Conservation (phyloP, 1,284 basidiomycete species). For the Puccinia horiana region DNA sequence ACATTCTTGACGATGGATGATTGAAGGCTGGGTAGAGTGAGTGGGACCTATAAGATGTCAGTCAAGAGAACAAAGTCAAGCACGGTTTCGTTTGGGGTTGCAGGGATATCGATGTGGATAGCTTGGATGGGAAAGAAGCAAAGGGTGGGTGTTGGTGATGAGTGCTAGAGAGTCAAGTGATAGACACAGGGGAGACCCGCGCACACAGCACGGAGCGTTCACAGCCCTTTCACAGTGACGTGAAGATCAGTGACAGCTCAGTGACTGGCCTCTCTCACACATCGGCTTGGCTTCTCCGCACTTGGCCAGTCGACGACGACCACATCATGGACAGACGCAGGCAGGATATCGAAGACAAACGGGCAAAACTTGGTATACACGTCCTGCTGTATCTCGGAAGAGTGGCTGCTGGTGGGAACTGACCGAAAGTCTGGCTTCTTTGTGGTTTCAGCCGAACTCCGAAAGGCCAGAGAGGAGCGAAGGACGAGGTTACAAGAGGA, state of each 20-base stretch:
- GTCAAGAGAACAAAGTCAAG: neutral
- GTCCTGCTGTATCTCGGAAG: neutral
- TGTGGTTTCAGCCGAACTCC: constrained; percentile 35
- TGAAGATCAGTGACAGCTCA: neutral
- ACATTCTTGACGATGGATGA: constrained; percentile 3
- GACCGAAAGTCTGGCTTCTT: neutral
- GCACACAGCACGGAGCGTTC: neutral
- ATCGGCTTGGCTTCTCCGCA: neutral
- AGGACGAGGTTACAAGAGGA: constrained; percentile 44
- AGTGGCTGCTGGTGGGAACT: neutral
- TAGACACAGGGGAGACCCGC: neutral
- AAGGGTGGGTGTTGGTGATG: neutral
- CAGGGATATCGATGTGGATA: neutral
- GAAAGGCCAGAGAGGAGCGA: constrained; percentile 45
- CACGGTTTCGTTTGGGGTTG: neutral
- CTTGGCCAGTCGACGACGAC: neutral
- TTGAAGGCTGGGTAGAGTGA: neutral
- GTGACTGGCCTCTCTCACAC: neutral
- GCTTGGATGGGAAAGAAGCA: neutral
- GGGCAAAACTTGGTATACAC: constrained; percentile 37
- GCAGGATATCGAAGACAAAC: constrained; percentile 48
- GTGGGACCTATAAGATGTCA: neutral
- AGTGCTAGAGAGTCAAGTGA: neutral
- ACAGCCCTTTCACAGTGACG: neutral
- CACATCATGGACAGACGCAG: constrained; percentile 44